Base-by-base conservation (phyloP, 345 rosid species). In the Punica granatum region DNA sequence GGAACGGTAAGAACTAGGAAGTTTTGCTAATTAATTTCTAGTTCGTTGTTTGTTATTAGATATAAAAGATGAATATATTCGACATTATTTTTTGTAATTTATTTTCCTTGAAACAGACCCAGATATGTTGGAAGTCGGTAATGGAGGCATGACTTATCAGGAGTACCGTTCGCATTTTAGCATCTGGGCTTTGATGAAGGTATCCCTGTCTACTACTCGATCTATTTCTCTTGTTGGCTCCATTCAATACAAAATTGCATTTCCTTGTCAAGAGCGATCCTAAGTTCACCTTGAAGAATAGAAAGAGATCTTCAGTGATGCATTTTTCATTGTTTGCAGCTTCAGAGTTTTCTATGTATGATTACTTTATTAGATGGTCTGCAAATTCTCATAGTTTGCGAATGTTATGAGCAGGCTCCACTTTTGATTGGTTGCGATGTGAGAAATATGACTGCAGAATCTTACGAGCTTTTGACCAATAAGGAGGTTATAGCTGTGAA, bases 141-240 rank as follows among this genome's bases (percentile, higher is more conserved):
- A 94, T 68, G 98, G 92, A 70, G 98, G 99, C 74, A 94, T 94
- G 99, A 88, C 79, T 64, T 84, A 77, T 75, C 80, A 78, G 68
- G 99, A 94, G 76, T 89, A 94, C 66, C 92, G 89, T 37, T 84
- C 95, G 63, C 99, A 94, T 77, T 94, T 91, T 70, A 89, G 99
- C 80, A 91, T 94, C 65, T 94, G 99, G 98, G 92, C 97, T 78
- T 75, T 94, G 87, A 86, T 91, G 92, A 94, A 94, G 95, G 97
- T 87, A 37, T 63, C 56, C 58, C 71, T 61, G 39, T 42, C 60
- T 56, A 4, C 41, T 58, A 48, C 54, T 33, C 31, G 26, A 33
- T 54, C 64, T 75, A 62, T 23, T 23, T 69, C 58, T 34, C 28
- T 10, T 23, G 28, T 51, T n/a, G 58, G 28, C 51, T 51, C 21